These are phyloP conservation scores for Tylopilus sp. DNA, from an alignment of 1,284 basidiomycete genomes.

Conservation along the genomic window DNA sequence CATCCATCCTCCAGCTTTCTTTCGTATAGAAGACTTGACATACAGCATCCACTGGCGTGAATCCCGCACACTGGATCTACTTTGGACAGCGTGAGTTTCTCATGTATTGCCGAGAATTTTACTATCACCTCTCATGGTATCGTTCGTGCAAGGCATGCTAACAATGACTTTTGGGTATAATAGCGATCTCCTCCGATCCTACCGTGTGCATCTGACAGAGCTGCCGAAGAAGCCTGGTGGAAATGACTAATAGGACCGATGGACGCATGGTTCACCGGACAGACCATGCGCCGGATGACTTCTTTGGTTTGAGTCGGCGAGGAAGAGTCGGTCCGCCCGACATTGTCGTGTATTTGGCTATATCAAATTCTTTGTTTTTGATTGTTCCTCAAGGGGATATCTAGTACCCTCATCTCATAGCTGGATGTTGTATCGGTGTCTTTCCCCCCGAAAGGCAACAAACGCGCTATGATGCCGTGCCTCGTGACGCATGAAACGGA, in stretches of 20 bases:
- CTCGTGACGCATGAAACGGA: too few relatives aligned
- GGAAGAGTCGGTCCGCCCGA: conserved; percentile 6
- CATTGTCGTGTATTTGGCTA: conserved; percentile 11
- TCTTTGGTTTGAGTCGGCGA: conserved; percentile 1
- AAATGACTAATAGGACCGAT: conserved; percentile 8
- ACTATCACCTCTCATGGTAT: conserved; percentile 2
- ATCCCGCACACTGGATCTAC: conserved; percentile 53
- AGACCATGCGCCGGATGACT: conserved; percentile 1
- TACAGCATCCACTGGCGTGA: conserved; percentile 54
- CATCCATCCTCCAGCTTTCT: neutral
- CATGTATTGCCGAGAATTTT: neutral
- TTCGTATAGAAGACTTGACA: neutral
- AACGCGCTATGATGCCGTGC: too few relatives aligned
- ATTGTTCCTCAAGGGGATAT: neutral
- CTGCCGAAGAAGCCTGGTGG: conserved; percentile 12
- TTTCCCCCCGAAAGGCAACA: too few relatives aligned
- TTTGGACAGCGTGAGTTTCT: conserved; percentile 52
- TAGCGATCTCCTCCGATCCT: conserved; percentile 44
- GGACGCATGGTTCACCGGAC: conserved; percentile 4
- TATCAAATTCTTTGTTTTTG: conserved; percentile 4
- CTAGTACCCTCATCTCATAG: too few relatives aligned
- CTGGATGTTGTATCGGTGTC: too few relatives aligned
- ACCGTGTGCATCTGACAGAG: conserved; percentile 41
- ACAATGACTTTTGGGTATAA: conserved; percentile 11
- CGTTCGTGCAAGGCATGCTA: conserved; percentile 6